Evolutionary conservation across 208 protist genomes (phyloP).

Genomic region (Endotrypanum monterogeii): DNA sequence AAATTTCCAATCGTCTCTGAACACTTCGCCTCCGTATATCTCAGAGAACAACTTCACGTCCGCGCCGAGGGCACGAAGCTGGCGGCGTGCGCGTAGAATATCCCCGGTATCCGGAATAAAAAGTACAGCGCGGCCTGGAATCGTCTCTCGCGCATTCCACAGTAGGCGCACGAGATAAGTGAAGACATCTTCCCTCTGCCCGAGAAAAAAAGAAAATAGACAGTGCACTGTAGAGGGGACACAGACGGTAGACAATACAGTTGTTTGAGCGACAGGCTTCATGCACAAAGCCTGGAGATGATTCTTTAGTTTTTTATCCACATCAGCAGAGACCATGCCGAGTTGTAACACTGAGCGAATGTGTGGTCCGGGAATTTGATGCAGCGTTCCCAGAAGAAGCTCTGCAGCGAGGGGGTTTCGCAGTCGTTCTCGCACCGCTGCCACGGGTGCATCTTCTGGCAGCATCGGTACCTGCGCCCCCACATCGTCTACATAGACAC

Average conservation of each 20-base stretch:
- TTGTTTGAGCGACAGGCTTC: constrained; percentile 70
- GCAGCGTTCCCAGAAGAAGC: constrained; percentile 79
- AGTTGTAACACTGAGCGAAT: constrained; percentile 85
- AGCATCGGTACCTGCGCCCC: constrained; percentile 72
- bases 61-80: constrained; percentile 63
- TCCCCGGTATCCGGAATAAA: constrained; percentile 65
- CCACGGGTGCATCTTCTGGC: constrained; percentile 44
- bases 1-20: constrained; percentile 72
- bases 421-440: constrained; percentile 57
- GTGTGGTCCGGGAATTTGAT: constrained; percentile 82
- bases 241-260: constrained; percentile 68
- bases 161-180: constrained; percentile 51
- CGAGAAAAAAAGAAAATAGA: constrained; percentile 73
- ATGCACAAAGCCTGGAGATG: constrained; percentile 80
- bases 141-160: constrained; percentile 68
- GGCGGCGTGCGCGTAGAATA: constrained; percentile 53
- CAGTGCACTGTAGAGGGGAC: constrained; percentile 81
- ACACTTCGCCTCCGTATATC: constrained; percentile 55
- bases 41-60: constrained; percentile 83
- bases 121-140: constrained; percentile 71
- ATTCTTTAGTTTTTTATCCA: constrained; percentile 63
- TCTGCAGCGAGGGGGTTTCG: constrained; percentile 76
- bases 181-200: constrained; percentile 38
- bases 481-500: constrained; percentile 85
- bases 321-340: constrained; percentile 75